Evolutionary conservation across 169 alveolate species (phyloP).

Genomic region (Amoebophrya sp.): DNA sequence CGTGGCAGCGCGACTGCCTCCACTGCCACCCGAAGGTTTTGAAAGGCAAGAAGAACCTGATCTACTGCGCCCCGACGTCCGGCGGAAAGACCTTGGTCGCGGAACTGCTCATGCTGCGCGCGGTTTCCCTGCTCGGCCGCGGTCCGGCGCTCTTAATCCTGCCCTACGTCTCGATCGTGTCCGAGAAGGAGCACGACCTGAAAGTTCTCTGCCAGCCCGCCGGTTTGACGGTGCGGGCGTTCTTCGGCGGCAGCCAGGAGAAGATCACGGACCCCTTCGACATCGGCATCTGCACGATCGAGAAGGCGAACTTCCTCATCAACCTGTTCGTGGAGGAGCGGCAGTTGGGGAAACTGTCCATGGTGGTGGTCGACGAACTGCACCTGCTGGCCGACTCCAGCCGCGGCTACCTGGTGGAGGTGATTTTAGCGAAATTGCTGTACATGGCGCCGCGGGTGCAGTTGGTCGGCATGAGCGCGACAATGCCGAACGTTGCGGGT

Average conservation of each 20-base stretch:
- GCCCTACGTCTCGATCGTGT: slow-evolving; percentile 44
- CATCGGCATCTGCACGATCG: slow-evolving; percentile 46
- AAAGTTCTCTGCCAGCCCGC: not conserved
- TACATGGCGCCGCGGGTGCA: slow-evolving; percentile 21
- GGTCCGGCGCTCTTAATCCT: slow-evolving; percentile 40
- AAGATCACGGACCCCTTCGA: slow-evolving; percentile 14
- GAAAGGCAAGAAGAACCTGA: slow-evolving; percentile 31
- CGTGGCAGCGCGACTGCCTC: slow-evolving; percentile 36
- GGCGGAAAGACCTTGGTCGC: slow-evolving; percentile 56
- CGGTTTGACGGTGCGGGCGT: not conserved
- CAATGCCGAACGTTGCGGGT: slow-evolving; percentile 47
- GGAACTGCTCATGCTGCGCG: slow-evolving; percentile 41
- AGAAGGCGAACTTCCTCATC: slow-evolving; percentile 44
- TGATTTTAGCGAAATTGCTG: not conserved
- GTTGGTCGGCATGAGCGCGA: slow-evolving; percentile 55
- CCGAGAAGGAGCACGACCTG: slow-evolving; percentile 40
- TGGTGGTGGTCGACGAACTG: slow-evolving; percentile 42
- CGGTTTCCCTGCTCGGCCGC: slow-evolving; percentile 5
- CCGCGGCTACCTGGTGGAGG: slow-evolving; percentile 47
- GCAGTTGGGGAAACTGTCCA: slow-evolving; percentile 27
- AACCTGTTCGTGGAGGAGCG: slow-evolving; percentile 13
- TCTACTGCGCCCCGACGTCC: slow-evolving; percentile 57
- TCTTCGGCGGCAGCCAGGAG: slow-evolving; percentile 27
- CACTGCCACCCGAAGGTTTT: slow-evolving; percentile 22
- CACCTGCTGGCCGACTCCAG: slow-evolving; percentile 44